Evolutionary conservation across 306 rosid genomes (phyloP).

Genomic region (Myrica gale): DNA sequence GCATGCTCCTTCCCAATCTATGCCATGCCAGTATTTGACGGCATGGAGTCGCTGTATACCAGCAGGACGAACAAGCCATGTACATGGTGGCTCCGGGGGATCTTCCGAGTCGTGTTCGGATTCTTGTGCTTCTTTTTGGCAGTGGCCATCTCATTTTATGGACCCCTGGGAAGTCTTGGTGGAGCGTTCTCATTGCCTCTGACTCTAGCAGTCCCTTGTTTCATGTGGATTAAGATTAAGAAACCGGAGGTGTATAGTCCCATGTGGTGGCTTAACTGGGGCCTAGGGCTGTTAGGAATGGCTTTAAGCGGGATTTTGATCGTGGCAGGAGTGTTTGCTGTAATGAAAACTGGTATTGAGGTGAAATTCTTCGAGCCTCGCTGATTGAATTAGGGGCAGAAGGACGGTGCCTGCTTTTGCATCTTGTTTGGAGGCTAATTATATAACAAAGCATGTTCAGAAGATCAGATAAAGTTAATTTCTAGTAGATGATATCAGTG

Average conservation of each 20-base stretch:
- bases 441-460: too few species aligned
- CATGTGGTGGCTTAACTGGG: constrained; percentile 45
- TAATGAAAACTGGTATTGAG: constrained; percentile 28
- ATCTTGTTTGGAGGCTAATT: too few species aligned
- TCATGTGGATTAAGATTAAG: constrained; percentile 58
- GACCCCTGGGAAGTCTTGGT: constrained; percentile 42
- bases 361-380: constrained; percentile 43
- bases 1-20: constrained; percentile 53
- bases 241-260: constrained; percentile 36
- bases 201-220: constrained; percentile 52
- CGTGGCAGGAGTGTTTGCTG: constrained; percentile 39
- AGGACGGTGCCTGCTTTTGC: neutral
- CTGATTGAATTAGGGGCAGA: neutral
- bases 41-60: constrained; percentile 45
- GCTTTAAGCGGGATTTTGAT: constrained; percentile 29
- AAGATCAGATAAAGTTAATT: too few species aligned
- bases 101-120: constrained; percentile 32
- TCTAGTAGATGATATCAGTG: too few species aligned
- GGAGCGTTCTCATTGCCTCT: constrained; percentile 57
- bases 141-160: constrained; percentile 44
- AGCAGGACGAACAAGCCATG: constrained; percentile 42
- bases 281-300: constrained; percentile 37
- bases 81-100: constrained; percentile 50
- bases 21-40: constrained; percentile 55
- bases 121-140: constrained; percentile 39